phyloP scores from a whole-genome alignment of 768 basidiomycete genomes.

The Tricholomella constricta region DNA sequence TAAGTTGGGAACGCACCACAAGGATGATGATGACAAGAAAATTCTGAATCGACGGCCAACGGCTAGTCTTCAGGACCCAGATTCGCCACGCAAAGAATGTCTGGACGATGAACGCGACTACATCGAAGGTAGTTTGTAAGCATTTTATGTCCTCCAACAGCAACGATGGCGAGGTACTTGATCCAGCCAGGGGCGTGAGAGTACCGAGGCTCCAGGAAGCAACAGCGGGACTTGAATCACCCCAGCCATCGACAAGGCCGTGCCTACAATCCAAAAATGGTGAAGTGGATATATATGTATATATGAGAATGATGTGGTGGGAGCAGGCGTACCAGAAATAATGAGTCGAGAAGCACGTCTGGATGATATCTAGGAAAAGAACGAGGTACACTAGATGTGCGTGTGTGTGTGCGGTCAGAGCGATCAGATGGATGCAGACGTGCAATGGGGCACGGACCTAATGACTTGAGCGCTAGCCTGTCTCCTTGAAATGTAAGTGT shows the following conservation, averaged over 20 bases:
- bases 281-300: no score
- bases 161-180: background rate
- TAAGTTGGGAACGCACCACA: no score
- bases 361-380: no score
- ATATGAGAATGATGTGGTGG: no score
- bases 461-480: background rate
- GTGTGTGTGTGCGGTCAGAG: background rate
- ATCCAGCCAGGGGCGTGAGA: background rate
- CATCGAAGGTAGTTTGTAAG: no score
- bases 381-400: no score
- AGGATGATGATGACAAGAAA: no score
- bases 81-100: background rate
- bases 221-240: background rate
- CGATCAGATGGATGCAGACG: background rate
- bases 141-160: background rate
- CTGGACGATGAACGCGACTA: background rate
- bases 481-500: background rate
- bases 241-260: background rate
- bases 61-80: background rate
- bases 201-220: background rate
- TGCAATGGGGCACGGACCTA: background rate
- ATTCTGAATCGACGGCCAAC: background rate
- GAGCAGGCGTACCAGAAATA: no score
- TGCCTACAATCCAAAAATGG: background rate
- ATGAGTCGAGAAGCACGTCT: no score